Percentiles rank a stretch among this genome's conserved stretches.
Conservation (phyloP, 805 yeast species). For the Saccharomycopsis selenospora region DNA sequence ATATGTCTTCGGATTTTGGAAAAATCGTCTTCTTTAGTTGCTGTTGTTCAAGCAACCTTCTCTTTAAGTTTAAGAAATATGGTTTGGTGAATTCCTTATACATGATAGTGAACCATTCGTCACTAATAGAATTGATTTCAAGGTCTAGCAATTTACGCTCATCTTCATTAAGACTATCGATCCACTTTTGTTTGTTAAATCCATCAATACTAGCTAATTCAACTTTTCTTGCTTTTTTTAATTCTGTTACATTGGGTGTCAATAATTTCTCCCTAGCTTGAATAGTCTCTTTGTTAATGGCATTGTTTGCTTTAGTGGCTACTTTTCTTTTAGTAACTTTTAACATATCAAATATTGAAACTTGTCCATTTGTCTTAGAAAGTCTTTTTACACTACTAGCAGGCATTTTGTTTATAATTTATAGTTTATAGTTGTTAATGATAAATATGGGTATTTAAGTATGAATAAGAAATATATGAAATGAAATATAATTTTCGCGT, state of each 20-base stretch:
- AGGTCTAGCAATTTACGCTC: conserved; percentile 45
- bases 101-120: conserved; percentile 69
- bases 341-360: not conserved
- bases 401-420: too few species aligned
- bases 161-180: conserved; percentile 39
- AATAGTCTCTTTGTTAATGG: not conserved
- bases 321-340: not conserved
- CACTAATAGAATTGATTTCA: conserved; percentile 66
- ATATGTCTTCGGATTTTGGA: conserved; percentile 72
- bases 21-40: conserved; percentile 47
- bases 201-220: not conserved
- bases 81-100: conserved; percentile 74
- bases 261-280: not conserved
- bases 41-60: conserved; percentile 41
- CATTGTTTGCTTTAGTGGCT: not conserved
- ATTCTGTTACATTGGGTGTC: not conserved
- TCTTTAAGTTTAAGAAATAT: conserved; percentile 68
- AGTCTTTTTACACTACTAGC: too few species aligned
- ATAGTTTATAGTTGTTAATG: too few species aligned
- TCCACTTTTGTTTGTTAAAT: conserved; percentile 40
- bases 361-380: too few species aligned
- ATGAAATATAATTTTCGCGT: too few species aligned
- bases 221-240: not conserved
- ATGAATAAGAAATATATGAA: too few species aligned
- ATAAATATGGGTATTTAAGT: too few species aligned